phyloP scores from a whole-genome alignment of 1,284 basidiomycete genomes.

The Tilletia setariae region DNA sequence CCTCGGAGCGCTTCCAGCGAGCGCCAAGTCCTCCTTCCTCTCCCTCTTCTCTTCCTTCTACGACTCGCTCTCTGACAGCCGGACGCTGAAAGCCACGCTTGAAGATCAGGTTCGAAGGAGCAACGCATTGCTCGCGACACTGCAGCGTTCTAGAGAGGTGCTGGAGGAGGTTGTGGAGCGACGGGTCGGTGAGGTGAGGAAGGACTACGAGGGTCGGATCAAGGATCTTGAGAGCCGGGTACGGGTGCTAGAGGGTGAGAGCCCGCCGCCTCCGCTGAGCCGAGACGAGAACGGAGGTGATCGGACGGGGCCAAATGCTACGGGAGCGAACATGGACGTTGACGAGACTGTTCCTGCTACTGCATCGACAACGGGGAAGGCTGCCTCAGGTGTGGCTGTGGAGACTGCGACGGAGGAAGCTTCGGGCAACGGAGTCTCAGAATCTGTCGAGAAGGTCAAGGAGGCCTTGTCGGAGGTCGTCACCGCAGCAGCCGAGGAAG shows the following conservation, averaged over 20 bases:
- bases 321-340: neutral
- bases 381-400: no score
- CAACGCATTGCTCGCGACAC: conserved; percentile 49
- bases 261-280: neutral
- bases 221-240: conserved; percentile 37
- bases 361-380: no score
- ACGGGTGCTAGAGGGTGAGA: conserved; percentile 32
- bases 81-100: conserved; percentile 49
- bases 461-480: neutral
- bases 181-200: conserved; percentile 39
- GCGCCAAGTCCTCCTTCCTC: conserved; percentile 44
- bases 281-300: neutral
- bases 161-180: conserved; percentile 49
- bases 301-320: no score
- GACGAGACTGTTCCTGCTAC: neutral
- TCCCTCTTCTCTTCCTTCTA: conserved; percentile 51
- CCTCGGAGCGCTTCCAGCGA: conserved; percentile 37
- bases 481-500: neutral
- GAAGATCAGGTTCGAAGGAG: conserved; percentile 51
- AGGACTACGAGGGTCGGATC: conserved; percentile 40
- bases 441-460: neutral
- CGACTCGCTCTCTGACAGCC: conserved; percentile 48
- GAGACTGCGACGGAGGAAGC: neutral
- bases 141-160: conserved; percentile 45
- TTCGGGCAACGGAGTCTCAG: neutral